phyloP scores from a whole-genome alignment of 805 yeast genomes.

The Spathaspora girioi region DNA sequence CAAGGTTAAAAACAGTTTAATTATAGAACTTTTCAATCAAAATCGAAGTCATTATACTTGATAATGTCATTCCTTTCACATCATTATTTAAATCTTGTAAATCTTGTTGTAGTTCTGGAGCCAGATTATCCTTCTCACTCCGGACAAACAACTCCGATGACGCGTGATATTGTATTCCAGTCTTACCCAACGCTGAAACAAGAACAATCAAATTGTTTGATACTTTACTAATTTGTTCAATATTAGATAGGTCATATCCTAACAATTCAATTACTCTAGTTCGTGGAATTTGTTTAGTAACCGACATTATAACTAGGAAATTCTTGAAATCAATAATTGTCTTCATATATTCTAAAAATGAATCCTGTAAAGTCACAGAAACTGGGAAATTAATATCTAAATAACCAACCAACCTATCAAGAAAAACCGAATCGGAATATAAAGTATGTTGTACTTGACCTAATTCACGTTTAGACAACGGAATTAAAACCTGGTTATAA shows the following conservation, averaged over 20 bases:
- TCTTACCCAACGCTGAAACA: conserved; percentile 23
- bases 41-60: conserved; percentile 23
- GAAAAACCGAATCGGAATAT: conserved; percentile 6
- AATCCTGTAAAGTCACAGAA: neutral
- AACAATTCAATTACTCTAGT: conserved; percentile 19
- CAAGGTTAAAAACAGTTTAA: conserved; percentile 7
- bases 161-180: conserved; percentile 24
- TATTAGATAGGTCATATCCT: conserved; percentile 17
- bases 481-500: conserved; percentile 16
- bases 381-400: conserved; percentile 18
- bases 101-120: conserved; percentile 7
- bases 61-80: conserved; percentile 21
- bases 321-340: conserved; percentile 29
- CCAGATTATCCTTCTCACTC: neutral
- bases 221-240: conserved; percentile 5
- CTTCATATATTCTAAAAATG: conserved; percentile 19
- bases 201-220: conserved; percentile 20
- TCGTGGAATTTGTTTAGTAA: conserved; percentile 20
- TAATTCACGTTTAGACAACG: conserved; percentile 20
- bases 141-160: conserved; percentile 22
- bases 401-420: conserved; percentile 5
- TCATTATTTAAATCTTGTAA: conserved; percentile 10
- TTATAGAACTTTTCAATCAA: conserved; percentile 22
- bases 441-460: conserved; percentile 11
- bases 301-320: conserved; percentile 25